phyloP scores from a whole-genome alignment of 805 yeast genomes.

The Candida maesae region DNA sequence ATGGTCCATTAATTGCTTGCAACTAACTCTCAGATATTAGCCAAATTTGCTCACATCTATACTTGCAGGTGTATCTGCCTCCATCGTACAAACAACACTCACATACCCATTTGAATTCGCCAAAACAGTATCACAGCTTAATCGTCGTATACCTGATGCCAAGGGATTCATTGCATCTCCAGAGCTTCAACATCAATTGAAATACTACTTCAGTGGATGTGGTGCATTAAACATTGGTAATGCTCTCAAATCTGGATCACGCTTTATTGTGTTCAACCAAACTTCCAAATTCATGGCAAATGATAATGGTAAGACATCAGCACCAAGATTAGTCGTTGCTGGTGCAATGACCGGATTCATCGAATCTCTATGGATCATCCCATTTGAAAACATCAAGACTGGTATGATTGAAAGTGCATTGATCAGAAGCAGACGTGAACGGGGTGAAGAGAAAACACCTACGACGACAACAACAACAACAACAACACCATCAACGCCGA shows the following conservation, averaged over 20 bases:
- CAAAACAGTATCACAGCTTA: constrained; percentile 62
- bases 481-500: too few relatives aligned
- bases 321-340: constrained; percentile 80
- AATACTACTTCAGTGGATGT: constrained; percentile 52
- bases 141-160: constrained; percentile 39
- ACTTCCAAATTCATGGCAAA: constrained; percentile 65
- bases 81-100: constrained; percentile 55
- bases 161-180: constrained; percentile 15
- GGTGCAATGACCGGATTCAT: constrained; percentile 79
- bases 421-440: constrained; percentile 27
- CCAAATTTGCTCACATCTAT: constrained; percentile 53
- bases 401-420: constrained; percentile 71
- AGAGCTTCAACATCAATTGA: constrained; percentile 31
- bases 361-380: constrained; percentile 81
- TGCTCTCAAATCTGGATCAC: constrained; percentile 64
- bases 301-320: constrained; percentile 57
- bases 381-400: constrained; percentile 84
- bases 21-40: constrained; percentile 10
- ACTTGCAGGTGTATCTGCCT: constrained; percentile 59
- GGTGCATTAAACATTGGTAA: constrained; percentile 75
- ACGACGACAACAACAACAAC: constrained; percentile 4
- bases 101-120: constrained; percentile 72
- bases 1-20: not conserved
- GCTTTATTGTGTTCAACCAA: constrained; percentile 73
- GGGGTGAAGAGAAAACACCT: constrained; percentile 25